Conservation (phyloP, 768 basidiomycete species). For the Podaxis mareebaensis region DNA sequence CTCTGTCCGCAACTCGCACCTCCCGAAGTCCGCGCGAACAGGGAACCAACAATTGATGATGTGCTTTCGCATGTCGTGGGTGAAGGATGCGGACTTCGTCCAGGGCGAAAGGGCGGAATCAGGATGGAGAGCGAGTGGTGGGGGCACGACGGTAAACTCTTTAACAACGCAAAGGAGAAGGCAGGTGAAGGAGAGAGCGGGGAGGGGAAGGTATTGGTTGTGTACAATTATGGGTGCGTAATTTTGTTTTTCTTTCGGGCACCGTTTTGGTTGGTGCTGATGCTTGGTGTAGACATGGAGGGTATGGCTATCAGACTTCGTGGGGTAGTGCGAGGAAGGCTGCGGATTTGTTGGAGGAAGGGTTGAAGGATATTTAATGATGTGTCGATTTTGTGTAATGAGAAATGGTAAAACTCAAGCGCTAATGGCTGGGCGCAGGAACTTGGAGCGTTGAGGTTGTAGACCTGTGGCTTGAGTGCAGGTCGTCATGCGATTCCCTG, state of each 20-base stretch:
- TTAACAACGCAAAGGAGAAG: slow-evolving; percentile 27
- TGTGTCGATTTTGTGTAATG: no score
- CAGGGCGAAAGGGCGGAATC: slow-evolving; percentile 61
- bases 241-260: neutral
- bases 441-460: no score
- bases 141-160: slow-evolving; percentile 2
- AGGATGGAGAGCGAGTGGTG: slow-evolving; percentile 52
- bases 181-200: slow-evolving; percentile 18
- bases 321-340: slow-evolving; percentile 23
- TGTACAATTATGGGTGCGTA: slow-evolving; percentile 38
- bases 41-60: slow-evolving; percentile 52
- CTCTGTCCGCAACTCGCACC: slow-evolving; percentile 60
- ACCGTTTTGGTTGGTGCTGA: neutral
- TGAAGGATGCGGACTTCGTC: slow-evolving; percentile 54
- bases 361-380: slow-evolving; percentile 14
- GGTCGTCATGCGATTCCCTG: no score
- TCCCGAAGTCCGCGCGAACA: slow-evolving; percentile 46
- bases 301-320: slow-evolving; percentile 25
- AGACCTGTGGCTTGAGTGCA: no score
- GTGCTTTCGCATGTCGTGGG: slow-evolving; percentile 49
- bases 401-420: no score
- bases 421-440: no score
- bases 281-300: slow-evolving; percentile 20
- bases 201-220: slow-evolving; percentile 23
- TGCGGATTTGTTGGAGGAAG: slow-evolving; percentile 21